Conservation (phyloP, 139 green algal species). For the Protoeuglena noctilucae region DNA sequence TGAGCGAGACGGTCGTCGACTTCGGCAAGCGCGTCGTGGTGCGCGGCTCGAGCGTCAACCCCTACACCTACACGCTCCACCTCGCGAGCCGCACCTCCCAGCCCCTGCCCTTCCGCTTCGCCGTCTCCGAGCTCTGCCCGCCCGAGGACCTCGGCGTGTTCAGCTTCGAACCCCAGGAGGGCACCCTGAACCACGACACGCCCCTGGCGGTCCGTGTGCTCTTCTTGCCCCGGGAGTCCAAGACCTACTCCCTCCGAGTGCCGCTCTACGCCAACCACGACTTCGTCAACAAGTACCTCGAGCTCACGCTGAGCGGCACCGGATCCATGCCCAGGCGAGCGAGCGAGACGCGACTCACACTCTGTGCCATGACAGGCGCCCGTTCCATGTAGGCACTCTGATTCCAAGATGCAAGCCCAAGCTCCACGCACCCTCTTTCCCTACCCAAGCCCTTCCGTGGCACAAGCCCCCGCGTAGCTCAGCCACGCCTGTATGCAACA, state of each 20-base stretch:
- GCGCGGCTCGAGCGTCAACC: conserved; percentile 24
- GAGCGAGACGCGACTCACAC: too few relatives aligned
- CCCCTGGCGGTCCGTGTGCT: conserved; percentile 10
- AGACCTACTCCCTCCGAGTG: conserved; percentile 24
- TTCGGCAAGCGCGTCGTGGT: conserved; percentile 42
- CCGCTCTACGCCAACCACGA: conserved; percentile 29
- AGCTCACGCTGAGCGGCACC: conserved; percentile 12
- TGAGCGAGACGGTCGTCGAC: conserved; percentile 33
- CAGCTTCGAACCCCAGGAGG: conserved; percentile 10
- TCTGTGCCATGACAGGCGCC: too few relatives aligned
- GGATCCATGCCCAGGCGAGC: not conserved
- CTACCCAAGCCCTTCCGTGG: too few relatives aligned
- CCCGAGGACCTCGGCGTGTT: not conserved
- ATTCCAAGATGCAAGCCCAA: too few relatives aligned
- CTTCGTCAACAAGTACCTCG: conserved; percentile 19
- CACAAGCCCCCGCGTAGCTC: too few relatives aligned
- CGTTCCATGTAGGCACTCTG: too few relatives aligned
- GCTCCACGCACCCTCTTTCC: too few relatives aligned
- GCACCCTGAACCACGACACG: not conserved
- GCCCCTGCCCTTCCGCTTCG: not conserved
- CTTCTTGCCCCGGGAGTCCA: conserved; percentile 29
- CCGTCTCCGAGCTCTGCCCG: not conserved
- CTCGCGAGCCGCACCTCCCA: conserved; percentile 11
- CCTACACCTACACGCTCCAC: conserved; percentile 21
- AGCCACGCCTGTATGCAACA: too few relatives aligned